A percentile compares a stretch with the other conserved stretches of the same genome.
These are phyloP conservation scores for Purshia tridentata DNA, from an alignment of 306 rosid genomes.

Conservation along the genomic window DNA sequence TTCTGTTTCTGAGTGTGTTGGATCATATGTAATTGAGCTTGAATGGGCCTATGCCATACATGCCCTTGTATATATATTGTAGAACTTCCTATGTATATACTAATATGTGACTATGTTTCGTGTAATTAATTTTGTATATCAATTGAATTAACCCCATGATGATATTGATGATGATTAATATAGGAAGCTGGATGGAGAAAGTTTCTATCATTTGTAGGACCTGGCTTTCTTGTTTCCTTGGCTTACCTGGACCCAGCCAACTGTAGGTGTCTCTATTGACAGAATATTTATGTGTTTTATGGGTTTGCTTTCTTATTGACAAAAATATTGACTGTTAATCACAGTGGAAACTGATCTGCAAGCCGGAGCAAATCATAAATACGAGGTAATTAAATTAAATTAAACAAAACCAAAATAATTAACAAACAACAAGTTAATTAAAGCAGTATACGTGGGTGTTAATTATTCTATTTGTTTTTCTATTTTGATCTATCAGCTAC, in stretches of 20 bases:
- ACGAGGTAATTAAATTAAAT: constrained; percentile 49
- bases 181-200: constrained; percentile 71
- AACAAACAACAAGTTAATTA: background rate
- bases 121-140: too few species aligned
- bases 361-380: constrained; percentile 79
- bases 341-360: constrained; percentile 95
- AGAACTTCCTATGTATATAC: too few species aligned
- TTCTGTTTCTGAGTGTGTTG: too few species aligned
- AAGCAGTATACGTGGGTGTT: background rate
- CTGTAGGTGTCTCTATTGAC: constrained; percentile 34
- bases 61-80: too few species aligned
- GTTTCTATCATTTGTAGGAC: constrained; percentile 63
- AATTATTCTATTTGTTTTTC: background rate
- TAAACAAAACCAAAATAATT: background rate
- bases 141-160: too few species aligned
- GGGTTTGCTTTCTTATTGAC: too few species aligned
- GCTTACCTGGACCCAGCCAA: constrained; percentile 96
- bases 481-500: constrained; percentile 47
- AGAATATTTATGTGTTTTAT: too few species aligned
- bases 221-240: constrained; percentile 83
- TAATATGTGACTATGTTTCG: too few species aligned
- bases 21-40: too few species aligned
- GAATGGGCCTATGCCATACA: too few species aligned
- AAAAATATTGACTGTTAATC: background rate
- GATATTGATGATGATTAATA: too few species aligned